A percentile compares a stretch with the other conserved stretches of the same genome.
Evolutionary conservation across 805 yeast species (phyloP).

Genomic region (Dipodascus geniculatus): DNA sequence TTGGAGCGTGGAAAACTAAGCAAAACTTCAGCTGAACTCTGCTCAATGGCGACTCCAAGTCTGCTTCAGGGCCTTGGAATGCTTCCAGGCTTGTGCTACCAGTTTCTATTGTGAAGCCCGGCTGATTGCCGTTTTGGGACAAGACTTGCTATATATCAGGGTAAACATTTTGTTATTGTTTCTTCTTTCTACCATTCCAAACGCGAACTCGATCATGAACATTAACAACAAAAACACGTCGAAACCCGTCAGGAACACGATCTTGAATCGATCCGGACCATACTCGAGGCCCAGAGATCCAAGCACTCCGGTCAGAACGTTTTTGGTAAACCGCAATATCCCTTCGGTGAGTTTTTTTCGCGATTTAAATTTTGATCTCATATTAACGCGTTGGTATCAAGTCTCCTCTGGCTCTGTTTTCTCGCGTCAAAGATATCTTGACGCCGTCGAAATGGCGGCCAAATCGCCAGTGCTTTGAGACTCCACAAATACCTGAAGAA

Average conservation of each 20-base stretch:
- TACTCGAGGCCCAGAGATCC: neutral
- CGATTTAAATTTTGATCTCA: neutral
- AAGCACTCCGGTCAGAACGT: neutral
- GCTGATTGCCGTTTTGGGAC: neutral
- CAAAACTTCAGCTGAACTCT: no score
- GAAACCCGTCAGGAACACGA: neutral
- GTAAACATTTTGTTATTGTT: neutral
- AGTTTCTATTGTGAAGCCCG: no score
- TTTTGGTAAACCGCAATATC: neutral
- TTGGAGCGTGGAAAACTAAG: no score
- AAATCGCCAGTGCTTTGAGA: no score
- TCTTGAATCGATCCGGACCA: neutral
- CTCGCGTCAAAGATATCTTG: conserved; percentile 5
- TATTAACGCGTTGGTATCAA: neutral
- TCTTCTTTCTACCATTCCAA: neutral
- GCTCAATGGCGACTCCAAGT: no score
- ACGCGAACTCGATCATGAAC: no score
- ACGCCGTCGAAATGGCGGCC: conserved; percentile 6
- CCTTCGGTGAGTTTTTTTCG: neutral
- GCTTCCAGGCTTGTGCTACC: no score
- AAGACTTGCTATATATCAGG: neutral
- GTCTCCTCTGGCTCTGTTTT: conserved; percentile 3
- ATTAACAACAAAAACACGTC: neutral
- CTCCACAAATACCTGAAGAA: neutral
- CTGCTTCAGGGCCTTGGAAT: no score